Conservation (phyloP, 352 stramenopile genomes). For the Halophytophthora batemanensis region DNA sequence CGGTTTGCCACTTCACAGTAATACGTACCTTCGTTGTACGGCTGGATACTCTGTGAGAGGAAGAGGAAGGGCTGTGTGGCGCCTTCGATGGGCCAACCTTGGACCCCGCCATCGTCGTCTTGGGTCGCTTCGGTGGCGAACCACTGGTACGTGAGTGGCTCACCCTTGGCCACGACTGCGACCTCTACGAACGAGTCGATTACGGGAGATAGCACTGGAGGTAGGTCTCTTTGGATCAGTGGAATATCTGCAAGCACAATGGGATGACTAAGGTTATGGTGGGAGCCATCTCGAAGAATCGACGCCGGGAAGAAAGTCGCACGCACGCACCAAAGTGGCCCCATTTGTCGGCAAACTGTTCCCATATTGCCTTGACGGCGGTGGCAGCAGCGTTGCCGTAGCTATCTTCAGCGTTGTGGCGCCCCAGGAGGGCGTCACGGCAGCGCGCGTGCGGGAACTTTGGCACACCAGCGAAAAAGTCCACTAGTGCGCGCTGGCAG, state of each 20-base stretch:
- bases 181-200: slow-evolving; percentile 57
- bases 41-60: slow-evolving; percentile 48
- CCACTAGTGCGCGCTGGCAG: slow-evolving; percentile 38
- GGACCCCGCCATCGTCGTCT: not conserved
- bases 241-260: slow-evolving; percentile 23
- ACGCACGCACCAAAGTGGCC: slow-evolving; percentile 42
- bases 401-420: slow-evolving; percentile 5
- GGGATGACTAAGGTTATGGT: not conserved
- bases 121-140: slow-evolving; percentile 22
- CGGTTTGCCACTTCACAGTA: slow-evolving; percentile 61
- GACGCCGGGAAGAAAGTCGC: not conserved
- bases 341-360: slow-evolving; percentile 57
- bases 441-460: slow-evolving; percentile 53
- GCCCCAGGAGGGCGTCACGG: slow-evolving; percentile 20
- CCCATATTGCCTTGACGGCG: slow-evolving; percentile 37
- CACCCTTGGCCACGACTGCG: slow-evolving; percentile 47
- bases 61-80: slow-evolving; percentile 48
- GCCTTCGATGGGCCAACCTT: slow-evolving; percentile 26
- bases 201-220: slow-evolving; percentile 21
- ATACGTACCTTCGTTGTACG: slow-evolving; percentile 56
- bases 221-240: slow-evolving; percentile 46
- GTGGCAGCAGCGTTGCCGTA: slow-evolving; percentile 9
- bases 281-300: not conserved
- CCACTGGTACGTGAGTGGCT: slow-evolving; percentile 74
- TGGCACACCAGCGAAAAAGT: slow-evolving; percentile 58